A percentile compares a stretch with the other conserved stretches of the same genome.
Evolutionary conservation across 2,329 filamentous ascomycete species (phyloP).

Genomic region (Ophiosphaerella korrae): DNA sequence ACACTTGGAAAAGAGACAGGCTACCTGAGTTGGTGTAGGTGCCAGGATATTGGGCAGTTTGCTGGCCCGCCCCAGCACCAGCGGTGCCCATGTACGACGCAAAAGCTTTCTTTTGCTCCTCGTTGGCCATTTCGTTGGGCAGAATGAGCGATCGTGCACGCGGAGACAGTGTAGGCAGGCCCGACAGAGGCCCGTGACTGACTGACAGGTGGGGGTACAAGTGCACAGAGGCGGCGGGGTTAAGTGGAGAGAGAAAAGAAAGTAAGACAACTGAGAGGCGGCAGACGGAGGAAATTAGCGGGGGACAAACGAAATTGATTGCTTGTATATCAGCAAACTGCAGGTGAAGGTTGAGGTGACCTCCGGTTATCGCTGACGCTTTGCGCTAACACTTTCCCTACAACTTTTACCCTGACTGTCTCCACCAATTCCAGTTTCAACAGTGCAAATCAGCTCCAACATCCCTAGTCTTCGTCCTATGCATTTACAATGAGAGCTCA

Average conservation of each 20-base stretch:
- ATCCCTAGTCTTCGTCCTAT: background rate
- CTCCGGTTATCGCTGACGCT: background rate
- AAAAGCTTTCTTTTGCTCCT: constrained; percentile 38
- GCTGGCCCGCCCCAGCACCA: constrained; percentile 14
- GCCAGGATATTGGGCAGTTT: constrained; percentile 25
- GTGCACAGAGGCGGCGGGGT: constrained; percentile 1
- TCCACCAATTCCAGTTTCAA: background rate
- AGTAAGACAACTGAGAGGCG: background rate
- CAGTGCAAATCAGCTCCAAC: too few relatives aligned
- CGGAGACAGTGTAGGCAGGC: constrained; percentile 11
- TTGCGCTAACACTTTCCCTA: background rate
- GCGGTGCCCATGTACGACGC: constrained; percentile 36
- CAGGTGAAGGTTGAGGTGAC: constrained; percentile 17
- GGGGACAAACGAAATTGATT: background rate
- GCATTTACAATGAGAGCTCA: constrained; percentile 4
- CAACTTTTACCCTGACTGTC: background rate
- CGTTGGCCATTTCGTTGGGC: constrained; percentile 30
- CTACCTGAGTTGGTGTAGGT: constrained; percentile 19
- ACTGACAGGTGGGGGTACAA: constrained; percentile 2
- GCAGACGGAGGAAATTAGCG: background rate
- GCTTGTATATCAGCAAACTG: background rate
- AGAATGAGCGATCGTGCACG: constrained; percentile 19
- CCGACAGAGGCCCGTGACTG: constrained; percentile 5
- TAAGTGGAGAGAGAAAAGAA: background rate
- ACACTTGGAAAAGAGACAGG: constrained; percentile 37